Conservation (phyloP, 2,329 filamentous ascomycete species). For the Apiospora hydei region DNA sequence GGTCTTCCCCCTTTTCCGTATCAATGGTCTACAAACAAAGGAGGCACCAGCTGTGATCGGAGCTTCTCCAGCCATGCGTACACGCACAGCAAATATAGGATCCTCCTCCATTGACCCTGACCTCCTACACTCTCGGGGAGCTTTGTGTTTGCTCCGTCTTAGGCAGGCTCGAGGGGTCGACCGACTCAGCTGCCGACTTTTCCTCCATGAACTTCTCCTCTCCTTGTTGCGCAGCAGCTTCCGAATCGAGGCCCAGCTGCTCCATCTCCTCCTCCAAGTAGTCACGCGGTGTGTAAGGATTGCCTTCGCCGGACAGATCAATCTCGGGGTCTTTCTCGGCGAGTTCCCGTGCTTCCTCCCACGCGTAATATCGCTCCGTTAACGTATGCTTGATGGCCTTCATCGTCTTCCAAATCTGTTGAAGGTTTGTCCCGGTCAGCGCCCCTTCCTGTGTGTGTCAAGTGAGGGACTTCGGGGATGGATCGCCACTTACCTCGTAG, state of each 20-base stretch:
- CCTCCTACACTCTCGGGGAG: slow-evolving; percentile 27
- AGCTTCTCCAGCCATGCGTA: not conserved
- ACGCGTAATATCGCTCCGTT: slow-evolving; percentile 88
- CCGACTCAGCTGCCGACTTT: slow-evolving; percentile 29
- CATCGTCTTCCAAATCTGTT: slow-evolving; percentile 79
- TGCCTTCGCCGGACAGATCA: slow-evolving; percentile 59
- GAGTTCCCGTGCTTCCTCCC: slow-evolving; percentile 76
- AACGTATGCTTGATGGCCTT: slow-evolving; percentile 82
- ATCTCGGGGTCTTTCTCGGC: slow-evolving; percentile 73
- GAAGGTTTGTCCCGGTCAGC: not conserved
- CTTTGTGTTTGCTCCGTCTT: slow-evolving; percentile 32
- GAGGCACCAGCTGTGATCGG: not conserved
- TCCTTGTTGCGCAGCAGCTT: slow-evolving; percentile 26
- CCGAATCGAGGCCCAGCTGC: slow-evolving; percentile 45
- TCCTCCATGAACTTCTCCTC: slow-evolving; percentile 25
- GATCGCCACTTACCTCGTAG: slow-evolving; percentile 62
- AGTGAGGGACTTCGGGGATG: not conserved
- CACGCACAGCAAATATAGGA: not conserved
- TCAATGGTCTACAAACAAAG: not conserved
- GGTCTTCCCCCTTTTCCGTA: not conserved
- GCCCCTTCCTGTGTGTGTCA: slow-evolving; percentile 24
- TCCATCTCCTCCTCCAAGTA: slow-evolving; percentile 46
- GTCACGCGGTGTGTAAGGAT: slow-evolving; percentile 56
- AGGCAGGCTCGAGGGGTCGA: slow-evolving; percentile 34
- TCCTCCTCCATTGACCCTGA: not conserved